Base-by-base conservation (phyloP, 345 rosid genomes). In the Gossypium turneri region DNA sequence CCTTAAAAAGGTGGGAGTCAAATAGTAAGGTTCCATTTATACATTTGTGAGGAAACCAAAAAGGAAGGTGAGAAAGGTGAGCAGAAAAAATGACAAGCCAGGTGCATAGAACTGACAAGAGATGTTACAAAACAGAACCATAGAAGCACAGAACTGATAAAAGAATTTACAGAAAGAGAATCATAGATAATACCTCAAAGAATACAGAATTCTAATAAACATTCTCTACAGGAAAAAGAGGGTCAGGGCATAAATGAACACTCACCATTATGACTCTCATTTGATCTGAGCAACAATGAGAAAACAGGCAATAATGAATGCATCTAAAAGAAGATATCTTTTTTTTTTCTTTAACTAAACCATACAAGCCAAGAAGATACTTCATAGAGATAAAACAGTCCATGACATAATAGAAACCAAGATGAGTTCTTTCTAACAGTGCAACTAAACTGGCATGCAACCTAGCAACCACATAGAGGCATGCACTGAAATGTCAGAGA, bases 1-100 rank as follows among this genome's bases (percentile, higher is more conserved):
- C 89, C 97, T 94, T 90, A 67, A 78, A 81, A 67, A 77, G 76
- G 76, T 61, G 63, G 70, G 72, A 77, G 25, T 74, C 61, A 75
- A 74, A 50, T 65, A 41, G 65, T 53, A 51, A 75, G 72, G 43
- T 9, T 41, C 53, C n/a, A 20, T 25, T 53, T 38, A 19, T 41
- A 48, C 52, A 64, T 63, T 56, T 5, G 3, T 27, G 9, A 75
- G 72, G 70, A 56, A 64, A 65, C 58, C 53, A 79, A 76, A 72
- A 25, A 41, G 7, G 20, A 59, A 43, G 64, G 64, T 12, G 8
- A 20, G 34, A 59, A 73, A 73, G 44, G 29, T 59, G 24, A 61
- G 11, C 11, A 11, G 24, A 43, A 25, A 45, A 60, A 9, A 15
- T 73, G 27, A 61, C 4, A 19, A n/a, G 50, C 12, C 6, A 25